Conservation (phyloP, 768 basidiomycete species). For the Tricholoma flavovirens region DNA sequence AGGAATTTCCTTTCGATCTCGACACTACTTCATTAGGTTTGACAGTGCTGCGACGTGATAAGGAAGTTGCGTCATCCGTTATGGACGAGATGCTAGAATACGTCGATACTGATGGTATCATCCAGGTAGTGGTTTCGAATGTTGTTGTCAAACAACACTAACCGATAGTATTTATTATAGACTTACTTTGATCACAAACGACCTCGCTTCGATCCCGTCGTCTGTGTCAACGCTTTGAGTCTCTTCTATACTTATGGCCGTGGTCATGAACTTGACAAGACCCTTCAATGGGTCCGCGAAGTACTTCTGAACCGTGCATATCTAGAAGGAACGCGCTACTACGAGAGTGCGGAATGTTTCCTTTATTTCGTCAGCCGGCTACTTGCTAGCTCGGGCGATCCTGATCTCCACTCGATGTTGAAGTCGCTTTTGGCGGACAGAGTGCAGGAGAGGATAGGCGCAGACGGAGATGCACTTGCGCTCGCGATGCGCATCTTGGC, state of each 20-base stretch:
- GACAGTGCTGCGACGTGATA: constrained; percentile 32
- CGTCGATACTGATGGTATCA: constrained; percentile 43
- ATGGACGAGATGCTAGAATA: constrained; percentile 57
- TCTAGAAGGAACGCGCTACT: constrained; percentile 50
- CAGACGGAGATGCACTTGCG: constrained; percentile 45
- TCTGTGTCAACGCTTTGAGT: constrained; percentile 44
- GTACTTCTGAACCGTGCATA: constrained; percentile 50
- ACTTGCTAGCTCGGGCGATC: constrained; percentile 28
- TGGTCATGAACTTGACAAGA: constrained; percentile 36
- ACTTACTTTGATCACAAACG: constrained; percentile 49
- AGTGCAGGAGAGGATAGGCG: constrained; percentile 44
- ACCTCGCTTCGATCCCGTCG: constrained; percentile 48
- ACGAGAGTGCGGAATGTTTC: constrained; percentile 46
- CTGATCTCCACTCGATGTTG: constrained; percentile 31
- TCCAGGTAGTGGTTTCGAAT: constrained; percentile 28
- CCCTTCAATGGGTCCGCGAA: constrained; percentile 43
- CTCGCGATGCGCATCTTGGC: constrained; percentile 52
- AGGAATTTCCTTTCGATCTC: constrained; percentile 47
- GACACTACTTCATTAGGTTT: constrained; percentile 55
- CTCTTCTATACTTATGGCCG: constrained; percentile 48
- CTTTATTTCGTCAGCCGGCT: constrained; percentile 47
- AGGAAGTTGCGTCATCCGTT: constrained; percentile 31
- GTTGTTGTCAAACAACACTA: background rate
- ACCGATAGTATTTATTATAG: constrained; percentile 21
- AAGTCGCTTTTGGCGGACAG: constrained; percentile 38